Base-by-base conservation (phyloP, 306 rosid species). In the Fragaria vesca region DNA sequence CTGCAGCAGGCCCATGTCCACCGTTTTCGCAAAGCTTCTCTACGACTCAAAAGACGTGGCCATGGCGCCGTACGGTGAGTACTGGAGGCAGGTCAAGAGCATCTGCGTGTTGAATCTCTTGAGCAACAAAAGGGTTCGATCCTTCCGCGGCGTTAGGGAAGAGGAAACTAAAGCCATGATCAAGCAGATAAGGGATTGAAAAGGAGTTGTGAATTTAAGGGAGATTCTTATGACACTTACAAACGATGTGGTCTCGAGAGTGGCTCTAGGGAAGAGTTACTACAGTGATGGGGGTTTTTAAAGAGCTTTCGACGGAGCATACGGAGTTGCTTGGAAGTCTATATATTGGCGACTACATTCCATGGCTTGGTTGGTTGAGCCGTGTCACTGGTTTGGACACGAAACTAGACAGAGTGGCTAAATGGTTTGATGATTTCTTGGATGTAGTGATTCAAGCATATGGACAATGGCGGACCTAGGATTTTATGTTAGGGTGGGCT, bases 191-290 rank as follows among this genome's bases (percentile, higher is more conserved):
- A 50, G 71, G 12, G 28, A 76, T 26, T 20, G 17, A 24, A 55
- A 66, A 18, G 43, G 43, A 40, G 43, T 8, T 1, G 17, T 52
- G 0, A 83, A 91, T 50, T 45, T 91, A 9, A 88, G 85, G 11
- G 86, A 89, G 6, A 4, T 58, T 0, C n/a, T 89, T 17, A 34
- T 78, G 2, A 17, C 51, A 1, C 1, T 84, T 17, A 73, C 89
- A 0, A 91, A 86, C 36, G 67, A 85, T 40, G 50, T 91, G 1
- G 12, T 86, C 10, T 85, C 91, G 69, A 74, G 86, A 62, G 87
- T 71, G 8, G 76, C 82, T 21, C 73, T 88, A 10, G 93, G 93
- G 26, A 86, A 75, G 66, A 91, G 86, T 61, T 85, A 83, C 15
- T 16, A 46, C 50, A 46, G 77, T 3, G 83, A 15, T 21, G 86